Evolutionary conservation across 108 stramenopile species (phyloP).

Genomic region (Discostella stelligeroides): DNA sequence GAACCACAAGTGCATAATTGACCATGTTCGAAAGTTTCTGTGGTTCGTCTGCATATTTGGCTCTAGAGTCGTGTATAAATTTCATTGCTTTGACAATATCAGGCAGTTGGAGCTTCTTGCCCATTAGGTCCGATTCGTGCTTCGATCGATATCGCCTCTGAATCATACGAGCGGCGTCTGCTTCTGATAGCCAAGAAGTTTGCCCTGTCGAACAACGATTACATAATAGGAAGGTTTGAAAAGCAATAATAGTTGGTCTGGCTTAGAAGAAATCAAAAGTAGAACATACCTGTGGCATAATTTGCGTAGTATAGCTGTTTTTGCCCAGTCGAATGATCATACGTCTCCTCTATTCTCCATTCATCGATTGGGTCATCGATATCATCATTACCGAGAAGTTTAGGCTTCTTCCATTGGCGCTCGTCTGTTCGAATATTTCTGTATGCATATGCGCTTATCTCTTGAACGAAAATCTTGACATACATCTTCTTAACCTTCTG

Average conservation of each 20-base stretch:
- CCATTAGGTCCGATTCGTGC: slow-evolving; percentile 47
- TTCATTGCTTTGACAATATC: slow-evolving; percentile 52
- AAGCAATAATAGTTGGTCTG: neutral
- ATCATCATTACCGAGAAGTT: slow-evolving; percentile 49
- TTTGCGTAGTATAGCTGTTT: slow-evolving; percentile 32
- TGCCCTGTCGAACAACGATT: slow-evolving; percentile 19
- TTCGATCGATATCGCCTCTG: slow-evolving; percentile 52
- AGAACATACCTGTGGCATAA: slow-evolving; percentile 31
- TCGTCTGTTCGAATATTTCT: slow-evolving; percentile 47
- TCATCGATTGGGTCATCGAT: slow-evolving; percentile 50
- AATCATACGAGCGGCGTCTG: slow-evolving; percentile 54
- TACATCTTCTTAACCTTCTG: slow-evolving; percentile 25
- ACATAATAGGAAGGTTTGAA: neutral
- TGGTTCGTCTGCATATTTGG: slow-evolving; percentile 54
- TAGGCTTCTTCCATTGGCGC: slow-evolving; percentile 50
- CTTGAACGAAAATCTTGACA: slow-evolving; percentile 58
- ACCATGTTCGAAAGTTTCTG: slow-evolving; percentile 59
- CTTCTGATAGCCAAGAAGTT: slow-evolving; percentile 57
- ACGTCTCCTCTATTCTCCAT: slow-evolving; percentile 47
- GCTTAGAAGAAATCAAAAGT: neutral
- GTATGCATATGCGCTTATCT: slow-evolving; percentile 47
- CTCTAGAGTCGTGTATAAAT: slow-evolving; percentile 49
- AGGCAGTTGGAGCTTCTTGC: slow-evolving; percentile 29
- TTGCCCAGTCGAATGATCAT: slow-evolving; percentile 35
- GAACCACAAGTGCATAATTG: slow-evolving; percentile 55